Base-by-base conservation (phyloP, 495 filamentous ascomycete genomes). In the Podospora anserina region DNA sequence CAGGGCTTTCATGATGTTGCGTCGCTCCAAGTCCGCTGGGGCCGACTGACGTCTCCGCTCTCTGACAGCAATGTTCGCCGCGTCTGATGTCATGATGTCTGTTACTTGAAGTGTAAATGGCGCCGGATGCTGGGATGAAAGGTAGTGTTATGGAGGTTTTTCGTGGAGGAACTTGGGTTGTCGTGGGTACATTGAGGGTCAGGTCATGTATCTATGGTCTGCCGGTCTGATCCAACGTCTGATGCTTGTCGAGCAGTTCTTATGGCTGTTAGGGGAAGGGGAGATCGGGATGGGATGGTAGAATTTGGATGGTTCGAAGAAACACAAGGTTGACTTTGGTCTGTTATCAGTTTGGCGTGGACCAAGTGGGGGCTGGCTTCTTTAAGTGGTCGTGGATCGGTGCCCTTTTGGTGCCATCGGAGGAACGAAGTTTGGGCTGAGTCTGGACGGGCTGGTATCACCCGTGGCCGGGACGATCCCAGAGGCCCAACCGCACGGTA, bases 1-100 rank as follows among this genome's bases (percentile, higher is more conserved):
- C 53, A 78, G 63, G 28, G 76, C 76, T 58, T 76, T 75, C 32
- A 72, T 65, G 65, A 76, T 63, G 59, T 76, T 74, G 61, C 75
- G 70, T 32, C 71, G 72, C 66, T 75, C 74, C 11, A 75, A 64
- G 56, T 73, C 74, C 28, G 66, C 64, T 1, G 70, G 66, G 4
- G 68, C 70, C 6, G 72, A 71, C 15, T 68, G 63, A 5, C 74
- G 74, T 28, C 74, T 68, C 55, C 30, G 57, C 62, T 78, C 74
- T 44, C 76, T 68, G 18, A 78, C 73, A 6, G 76, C 72, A 11
- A 68, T 68, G 64, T 78, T 78, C 30, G 74, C 72, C 27, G 76
- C 53, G 20, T 26, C n/a, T 6, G 34, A 61, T n/a, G 68, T 69
- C 68, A 72, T 76, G 34, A 28, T 63, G 61, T n/a, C 55, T 60